phyloP scores from a whole-genome alignment of 2,329 filamentous ascomycete genomes.

The Monosporascus sp. region DNA sequence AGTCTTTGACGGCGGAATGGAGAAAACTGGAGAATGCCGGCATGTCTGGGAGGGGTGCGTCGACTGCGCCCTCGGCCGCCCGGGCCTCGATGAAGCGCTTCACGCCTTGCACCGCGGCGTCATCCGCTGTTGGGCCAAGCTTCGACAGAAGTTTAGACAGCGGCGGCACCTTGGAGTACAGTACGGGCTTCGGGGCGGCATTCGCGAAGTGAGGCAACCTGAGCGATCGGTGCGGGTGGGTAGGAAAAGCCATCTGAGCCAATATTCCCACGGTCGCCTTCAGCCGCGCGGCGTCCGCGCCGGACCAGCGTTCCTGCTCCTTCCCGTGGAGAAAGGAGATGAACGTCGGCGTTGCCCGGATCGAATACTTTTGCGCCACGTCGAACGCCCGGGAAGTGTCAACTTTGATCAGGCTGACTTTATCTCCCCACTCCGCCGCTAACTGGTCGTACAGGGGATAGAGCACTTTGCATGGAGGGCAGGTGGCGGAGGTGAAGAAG shows the following conservation, averaged over 20 bases:
- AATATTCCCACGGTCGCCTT: constrained; percentile 68
- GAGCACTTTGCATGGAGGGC: constrained; percentile 74
- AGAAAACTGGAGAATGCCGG: constrained; percentile 59
- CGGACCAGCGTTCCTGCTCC: constrained; percentile 75
- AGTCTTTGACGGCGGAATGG: constrained; percentile 43
- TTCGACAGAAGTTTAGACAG: constrained; percentile 77
- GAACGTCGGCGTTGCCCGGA: constrained; percentile 82
- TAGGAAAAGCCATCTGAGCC: constrained; percentile 67
- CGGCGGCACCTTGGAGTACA: constrained; percentile 75
- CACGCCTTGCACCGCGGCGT: constrained; percentile 57
- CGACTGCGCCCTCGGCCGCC: constrained; percentile 50
- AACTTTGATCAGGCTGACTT: constrained; percentile 73
- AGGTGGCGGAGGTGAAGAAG: constrained; percentile 90
- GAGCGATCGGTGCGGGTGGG: constrained; percentile 70
- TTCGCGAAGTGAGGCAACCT: constrained; percentile 65
- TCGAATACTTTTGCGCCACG: constrained; percentile 58
- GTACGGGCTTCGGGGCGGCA: constrained; percentile 58
- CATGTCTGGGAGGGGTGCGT: constrained; percentile 68
- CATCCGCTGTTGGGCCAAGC: constrained; percentile 56
- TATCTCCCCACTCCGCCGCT: constrained; percentile 64
- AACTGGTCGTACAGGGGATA: constrained; percentile 80
- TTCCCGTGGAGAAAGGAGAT: constrained; percentile 74
- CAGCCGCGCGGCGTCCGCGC: constrained; percentile 64
- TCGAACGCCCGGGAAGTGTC: constrained; percentile 66
- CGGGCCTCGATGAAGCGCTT: constrained; percentile 66